Percentiles rank a stretch among this genome's conserved stretches.
These are phyloP conservation scores for Trichoderma semiorbis DNA, from an alignment of 2,329 filamentous ascomycete genomes.

Conservation along the genomic window DNA sequence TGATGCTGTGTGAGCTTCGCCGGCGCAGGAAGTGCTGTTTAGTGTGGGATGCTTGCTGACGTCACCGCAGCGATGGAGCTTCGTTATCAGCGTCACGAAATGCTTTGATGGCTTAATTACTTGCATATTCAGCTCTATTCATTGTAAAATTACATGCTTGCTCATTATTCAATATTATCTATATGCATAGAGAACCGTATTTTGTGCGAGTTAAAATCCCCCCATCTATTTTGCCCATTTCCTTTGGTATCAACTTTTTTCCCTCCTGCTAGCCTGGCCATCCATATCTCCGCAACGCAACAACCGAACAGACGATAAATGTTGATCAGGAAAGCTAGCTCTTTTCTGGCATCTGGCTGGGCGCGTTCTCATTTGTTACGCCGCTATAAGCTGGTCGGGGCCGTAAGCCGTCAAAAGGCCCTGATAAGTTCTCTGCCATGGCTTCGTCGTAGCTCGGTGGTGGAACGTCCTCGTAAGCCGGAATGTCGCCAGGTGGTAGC, in stretches of 20 bases:
- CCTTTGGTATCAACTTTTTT: not conserved
- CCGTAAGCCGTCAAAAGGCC: constrained; percentile 60
- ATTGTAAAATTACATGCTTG: not conserved
- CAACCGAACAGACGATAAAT: not conserved
- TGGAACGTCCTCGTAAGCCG: constrained; percentile 71
- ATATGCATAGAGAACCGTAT: not conserved
- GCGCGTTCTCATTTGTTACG: constrained; percentile 58
- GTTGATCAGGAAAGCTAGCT: not conserved
- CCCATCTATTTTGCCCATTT: not conserved
- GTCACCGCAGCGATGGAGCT: constrained; percentile 3
- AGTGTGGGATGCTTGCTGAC: constrained; percentile 9
- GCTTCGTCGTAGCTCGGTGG: constrained; percentile 94
- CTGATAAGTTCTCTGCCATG: constrained; percentile 69
- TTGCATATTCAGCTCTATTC: not conserved
- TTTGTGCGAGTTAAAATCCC: not conserved
- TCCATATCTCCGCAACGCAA: not conserved
- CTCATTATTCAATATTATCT: not conserved
- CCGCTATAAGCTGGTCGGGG: constrained; percentile 66
- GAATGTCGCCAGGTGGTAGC: constrained; percentile 42
- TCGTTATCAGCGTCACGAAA: not conserved
- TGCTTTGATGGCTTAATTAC: not conserved
- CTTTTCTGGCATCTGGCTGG: constrained; percentile 47
- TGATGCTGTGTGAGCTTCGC: not conserved
- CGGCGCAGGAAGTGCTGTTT: not conserved
- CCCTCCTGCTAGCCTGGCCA: not conserved